Evolutionary conservation across 2,329 filamentous ascomycete species (phyloP).

Genomic region (Aspergillus unguis): DNA sequence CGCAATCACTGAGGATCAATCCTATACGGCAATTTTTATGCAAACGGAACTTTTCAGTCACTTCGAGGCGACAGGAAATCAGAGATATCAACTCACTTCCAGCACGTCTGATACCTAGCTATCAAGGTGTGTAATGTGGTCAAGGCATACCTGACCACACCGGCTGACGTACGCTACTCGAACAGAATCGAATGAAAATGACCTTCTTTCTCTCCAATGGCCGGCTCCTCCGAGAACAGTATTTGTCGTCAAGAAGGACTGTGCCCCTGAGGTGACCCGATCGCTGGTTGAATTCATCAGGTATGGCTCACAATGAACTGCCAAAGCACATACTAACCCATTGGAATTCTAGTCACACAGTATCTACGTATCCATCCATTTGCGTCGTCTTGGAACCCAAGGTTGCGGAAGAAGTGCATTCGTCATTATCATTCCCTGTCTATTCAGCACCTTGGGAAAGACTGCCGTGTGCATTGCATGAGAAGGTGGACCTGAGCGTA

Average conservation of each 20-base stretch:
- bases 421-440: slow-evolving; percentile 68
- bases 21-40: slow-evolving; percentile 10
- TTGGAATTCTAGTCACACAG: slow-evolving; percentile 59
- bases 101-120: slow-evolving; percentile 58
- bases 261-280: slow-evolving; percentile 53
- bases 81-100: slow-evolving; percentile 44
- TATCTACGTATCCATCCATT: slow-evolving; percentile 72
- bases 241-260: slow-evolving; percentile 65
- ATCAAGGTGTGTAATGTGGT: slow-evolving; percentile 52
- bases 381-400: slow-evolving; percentile 79
- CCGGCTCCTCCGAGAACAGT: slow-evolving; percentile 65
- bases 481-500: slow-evolving; percentile 82
- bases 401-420: slow-evolving; percentile 69
- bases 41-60: slow-evolving; percentile 43
- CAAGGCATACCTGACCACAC: background rate
- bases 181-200: slow-evolving; percentile 55
- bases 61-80: slow-evolving; percentile 41
- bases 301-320: slow-evolving; percentile 21
- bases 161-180: background rate
- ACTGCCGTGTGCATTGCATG: slow-evolving; percentile 55
- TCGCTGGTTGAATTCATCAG: slow-evolving; percentile 58
- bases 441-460: slow-evolving; percentile 50
- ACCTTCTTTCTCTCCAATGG: slow-evolving; percentile 65
- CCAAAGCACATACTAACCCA: slow-evolving; percentile 1
- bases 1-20: slow-evolving; percentile 9